Base-by-base conservation (phyloP, 805 yeast genomes). In the Candida tammaniensis region DNA sequence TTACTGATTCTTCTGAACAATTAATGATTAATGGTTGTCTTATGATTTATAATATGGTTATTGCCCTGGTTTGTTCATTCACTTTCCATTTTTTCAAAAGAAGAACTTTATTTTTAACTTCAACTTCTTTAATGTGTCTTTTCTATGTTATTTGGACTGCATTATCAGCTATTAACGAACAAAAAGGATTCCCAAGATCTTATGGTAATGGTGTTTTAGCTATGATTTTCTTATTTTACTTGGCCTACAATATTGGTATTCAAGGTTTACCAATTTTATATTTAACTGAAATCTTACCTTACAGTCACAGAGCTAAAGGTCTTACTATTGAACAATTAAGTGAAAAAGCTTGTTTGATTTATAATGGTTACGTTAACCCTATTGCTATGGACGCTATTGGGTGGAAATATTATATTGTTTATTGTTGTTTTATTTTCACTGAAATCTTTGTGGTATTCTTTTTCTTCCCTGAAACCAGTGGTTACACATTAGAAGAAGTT, bases 21-120 rank as follows among this genome's bases (percentile, higher is more conserved):
- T 61, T 74, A 34, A 49, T 67, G 28, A 65, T 74, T 49, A 74
- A 75, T 50, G 77, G 73, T 38, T 67, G 69, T 34, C 58, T 73
- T 39, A 67, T 62, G 63, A 54, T 68, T 36, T 72, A 61, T 52
- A 70, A 71, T 57, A 61, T 65, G 39, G 61, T 52, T 12, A 41
- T 54, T 26, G 44, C 61, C 7, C 21, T 36, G 19, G 31, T 36
- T 8, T 42, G 44, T 35, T 51, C 57, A 8, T 27, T 39, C 10
- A 33, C 42, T 11, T 31, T 40, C 12, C 25, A 30, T 18, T 27
- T 22, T 8, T 54, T 55, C 40, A 55, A 45, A 31, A 45, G 64
- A 42, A 50, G 61, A 42, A 40, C 44, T 1, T 17, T 55, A 35
- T 57, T 58, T 40, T 24, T 58, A n/a, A 31, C 45, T 2, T 50